Evolutionary conservation across 352 stramenopile species (phyloP), one percentile per base, ranked within the genome.

Genomic region (Pythium insidiosum): DNA sequence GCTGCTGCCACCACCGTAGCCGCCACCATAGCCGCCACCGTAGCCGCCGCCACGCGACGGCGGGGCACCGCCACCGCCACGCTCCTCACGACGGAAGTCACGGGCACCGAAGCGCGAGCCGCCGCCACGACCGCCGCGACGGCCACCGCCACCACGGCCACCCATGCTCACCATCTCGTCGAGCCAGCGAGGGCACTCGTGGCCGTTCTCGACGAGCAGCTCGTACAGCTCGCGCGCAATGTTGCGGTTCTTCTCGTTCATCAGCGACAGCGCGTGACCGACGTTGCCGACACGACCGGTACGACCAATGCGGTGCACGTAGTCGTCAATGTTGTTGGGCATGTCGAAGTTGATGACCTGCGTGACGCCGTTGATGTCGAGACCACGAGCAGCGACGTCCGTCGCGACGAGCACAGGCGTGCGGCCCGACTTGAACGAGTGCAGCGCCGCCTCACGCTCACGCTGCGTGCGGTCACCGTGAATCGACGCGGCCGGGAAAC

Each of bases 211-310:
- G 16, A 91, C 73, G 23, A 99, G 74, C 47, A 99, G 50, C 16
- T 99, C 96, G 66, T 97, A 90, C 34, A 99, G 86, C 51, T 99
- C 96, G 28, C 92, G 81, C 20, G 92, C 89, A 41, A 99, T 92
- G 70, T 98, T 98, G 38, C 82, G 68, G 77, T 99, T 99, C 62
- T 97, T 98, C 47, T 99, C 95, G 70, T 98, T 99, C 56, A 99
- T 91, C 75, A 99, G 97, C 59, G 94, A 98, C 16, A 98, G 70
- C n/a, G 94, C 94, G 50, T 93, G 77, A 53, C 97, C 97, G 19
- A 95, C 80, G 67, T 99, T 99, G 60, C 97, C 97, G 38, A 97
- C 96, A 84, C 97, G 91, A 33, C 96, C 97, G 11, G 97, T 99
- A 87, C 97, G 92, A 56, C 97, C 97, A 67, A 99, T 99, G 64